Conservation (phyloP, 192 early-diverging fungal species). For the Rhizophlyctis rosea region DNA sequence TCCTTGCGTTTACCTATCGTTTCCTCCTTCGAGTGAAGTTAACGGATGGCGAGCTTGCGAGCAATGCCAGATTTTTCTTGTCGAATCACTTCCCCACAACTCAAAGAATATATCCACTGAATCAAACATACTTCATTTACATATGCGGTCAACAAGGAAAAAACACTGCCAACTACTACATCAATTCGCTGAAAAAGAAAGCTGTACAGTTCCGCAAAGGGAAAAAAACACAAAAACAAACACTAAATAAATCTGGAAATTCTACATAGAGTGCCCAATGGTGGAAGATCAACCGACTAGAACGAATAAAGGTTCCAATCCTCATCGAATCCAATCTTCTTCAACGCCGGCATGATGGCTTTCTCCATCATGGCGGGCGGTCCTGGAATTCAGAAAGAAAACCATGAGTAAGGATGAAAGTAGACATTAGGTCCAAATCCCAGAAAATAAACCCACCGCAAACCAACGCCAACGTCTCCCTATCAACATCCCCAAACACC, state of each 20-base stretch:
- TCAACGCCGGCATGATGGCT: slow-evolving; percentile 5
- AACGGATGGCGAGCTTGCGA: too few relatives aligned
- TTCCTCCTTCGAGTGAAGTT: too few relatives aligned
- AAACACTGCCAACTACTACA: too few relatives aligned
- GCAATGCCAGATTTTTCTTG: too few relatives aligned
- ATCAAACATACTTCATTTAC: too few relatives aligned
- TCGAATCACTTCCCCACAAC: too few relatives aligned
- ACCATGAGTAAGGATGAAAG: background rate
- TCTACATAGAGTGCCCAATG: background rate
- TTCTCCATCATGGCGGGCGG: slow-evolving; percentile 12
- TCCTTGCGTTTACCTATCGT: too few relatives aligned
- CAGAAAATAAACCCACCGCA: background rate
- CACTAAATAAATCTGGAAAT: background rate
- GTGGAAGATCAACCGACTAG: background rate
- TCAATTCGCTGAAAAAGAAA: too few relatives aligned
- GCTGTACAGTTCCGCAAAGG: too few relatives aligned
- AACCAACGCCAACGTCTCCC: slow-evolving; percentile 21
- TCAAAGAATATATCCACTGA: too few relatives aligned
- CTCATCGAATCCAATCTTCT: slow-evolving; percentile 6
- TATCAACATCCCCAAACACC: slow-evolving; percentile 45
- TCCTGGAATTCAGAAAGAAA: background rate
- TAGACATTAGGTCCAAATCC: background rate
- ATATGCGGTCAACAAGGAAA: too few relatives aligned
- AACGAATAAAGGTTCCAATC: slow-evolving; percentile 7
- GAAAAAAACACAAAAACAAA: too few relatives aligned